Evolutionary conservation across 2,329 filamentous ascomycete genomes (phyloP).

Genomic region (Pseudogymnoascus destructans): DNA sequence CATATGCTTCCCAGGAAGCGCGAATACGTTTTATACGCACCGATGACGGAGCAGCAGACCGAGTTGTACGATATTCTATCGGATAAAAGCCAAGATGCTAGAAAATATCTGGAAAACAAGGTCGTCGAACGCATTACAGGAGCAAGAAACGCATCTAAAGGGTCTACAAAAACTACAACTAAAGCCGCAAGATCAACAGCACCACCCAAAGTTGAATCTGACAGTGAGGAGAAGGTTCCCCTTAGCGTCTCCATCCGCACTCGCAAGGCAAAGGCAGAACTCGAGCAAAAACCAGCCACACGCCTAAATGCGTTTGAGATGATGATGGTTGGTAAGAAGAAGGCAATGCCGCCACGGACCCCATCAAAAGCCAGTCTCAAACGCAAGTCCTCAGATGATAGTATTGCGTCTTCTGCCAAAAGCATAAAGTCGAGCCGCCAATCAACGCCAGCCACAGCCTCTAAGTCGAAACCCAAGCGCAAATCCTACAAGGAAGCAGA

Average conservation of each 20-base stretch:
- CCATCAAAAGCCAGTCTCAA: constrained; percentile 35
- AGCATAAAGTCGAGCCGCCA: constrained; percentile 61
- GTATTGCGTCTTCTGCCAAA: constrained; percentile 42
- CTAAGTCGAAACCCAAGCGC: constrained; percentile 34
- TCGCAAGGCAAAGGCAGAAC: constrained; percentile 18
- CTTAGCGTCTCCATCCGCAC: constrained; percentile 16
- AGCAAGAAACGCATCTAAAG: constrained; percentile 12
- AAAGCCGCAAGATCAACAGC: neutral
- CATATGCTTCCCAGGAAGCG: constrained; percentile 86
- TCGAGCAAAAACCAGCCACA: constrained; percentile 2
- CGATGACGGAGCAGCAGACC: constrained; percentile 79
- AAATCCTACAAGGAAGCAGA: constrained; percentile 42
- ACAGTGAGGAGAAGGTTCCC: constrained; percentile 23
- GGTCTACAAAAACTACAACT: constrained; percentile 4
- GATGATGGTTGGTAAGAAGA: constrained; percentile 25
- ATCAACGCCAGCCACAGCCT: constrained; percentile 52
- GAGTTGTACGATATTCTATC: constrained; percentile 65
- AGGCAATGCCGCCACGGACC: constrained; percentile 10
- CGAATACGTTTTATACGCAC: constrained; percentile 90
- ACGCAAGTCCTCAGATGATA: constrained; percentile 36
- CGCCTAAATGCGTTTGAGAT: constrained; percentile 35
- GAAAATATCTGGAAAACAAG: constrained; percentile 73
- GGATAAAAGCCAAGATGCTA: constrained; percentile 44
- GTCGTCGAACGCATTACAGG: constrained; percentile 49
- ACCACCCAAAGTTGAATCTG: constrained; percentile 16